Evolutionary conservation across 2,329 filamentous ascomycete genomes (phyloP), one percentile per base, ranked within the genome.

Genomic region (Sporothrix dimorphospora): DNA sequence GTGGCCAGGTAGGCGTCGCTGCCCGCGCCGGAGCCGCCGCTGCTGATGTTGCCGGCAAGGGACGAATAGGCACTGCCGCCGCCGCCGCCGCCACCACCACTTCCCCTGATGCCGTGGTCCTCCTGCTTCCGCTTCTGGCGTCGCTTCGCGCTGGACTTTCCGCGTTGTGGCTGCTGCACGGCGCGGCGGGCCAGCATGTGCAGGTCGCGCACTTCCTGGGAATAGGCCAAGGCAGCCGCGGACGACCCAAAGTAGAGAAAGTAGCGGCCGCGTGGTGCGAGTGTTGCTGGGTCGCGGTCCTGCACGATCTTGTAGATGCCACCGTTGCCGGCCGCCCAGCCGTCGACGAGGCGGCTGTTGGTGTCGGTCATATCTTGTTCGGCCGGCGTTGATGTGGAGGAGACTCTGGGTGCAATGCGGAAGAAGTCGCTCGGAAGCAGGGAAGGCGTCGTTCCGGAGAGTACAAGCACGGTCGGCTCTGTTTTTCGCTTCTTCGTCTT

Each of bases 401-500:
- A 81, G 61, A 89, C 88, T 76, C 85, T 87, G 1, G 86, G 86
- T 5, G 89, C 85, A 21, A 94, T 80, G 71, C 92, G 89, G 74
- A 88, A 85, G 80, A 95, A 94, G 81, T 95, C 92, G 75, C 86
- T 87, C 76, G 90, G 87, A 24, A 84, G 83, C 57, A 94, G 84
- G 24, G 87, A 85, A 72, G 85, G 85, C 76, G 87, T 88, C 7
- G 88, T 85, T 51, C 88, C 86, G 24, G 83, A 83, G 49, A 94
- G 81, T 55, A 90, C 83, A 53, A 94, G 83, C 8, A 81, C 75
- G 1, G 77, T 75, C 30, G 78, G 75, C 49, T 70, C 65, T n/a
- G 49, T 27, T 14, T 49, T 42, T 16, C 7, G 40, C 30, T 34
- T 66, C 38, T 21, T 27, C 40, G 14, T 21, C n/a, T 38, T 38